Conservation (phyloP, 805 yeast genomes). For the Lachancea meyersii region DNA sequence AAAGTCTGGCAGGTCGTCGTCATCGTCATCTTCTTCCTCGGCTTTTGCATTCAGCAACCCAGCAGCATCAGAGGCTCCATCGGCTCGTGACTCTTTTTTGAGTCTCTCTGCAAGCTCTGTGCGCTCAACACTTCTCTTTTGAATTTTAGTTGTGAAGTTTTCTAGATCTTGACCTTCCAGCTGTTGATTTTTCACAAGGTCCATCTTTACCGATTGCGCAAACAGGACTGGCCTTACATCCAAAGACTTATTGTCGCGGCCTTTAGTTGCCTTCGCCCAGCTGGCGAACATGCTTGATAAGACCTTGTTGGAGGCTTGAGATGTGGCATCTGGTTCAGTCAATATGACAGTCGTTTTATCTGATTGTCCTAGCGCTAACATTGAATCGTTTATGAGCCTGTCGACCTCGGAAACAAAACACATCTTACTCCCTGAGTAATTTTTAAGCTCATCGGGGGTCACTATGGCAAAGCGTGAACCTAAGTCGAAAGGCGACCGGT, state of each 20-base stretch:
- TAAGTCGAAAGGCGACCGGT: conserved; percentile 66
- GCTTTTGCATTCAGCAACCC: conserved; percentile 16
- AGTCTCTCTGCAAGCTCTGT: conserved; percentile 30
- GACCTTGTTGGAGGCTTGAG: conserved; percentile 4
- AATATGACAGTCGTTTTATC: conserved; percentile 65
- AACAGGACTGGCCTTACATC: conserved; percentile 61
- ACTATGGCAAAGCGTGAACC: conserved; percentile 54
- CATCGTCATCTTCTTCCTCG: conserved; percentile 20
- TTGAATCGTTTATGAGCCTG: conserved; percentile 47
- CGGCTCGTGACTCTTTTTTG: conserved; percentile 28
- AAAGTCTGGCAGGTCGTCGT: conserved; percentile 28
- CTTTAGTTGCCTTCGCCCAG: conserved; percentile 45
- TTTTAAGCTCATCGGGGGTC: conserved; percentile 49
- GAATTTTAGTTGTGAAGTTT: conserved; percentile 42
- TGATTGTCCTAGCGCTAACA: conserved; percentile 51
- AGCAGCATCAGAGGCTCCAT: not conserved
- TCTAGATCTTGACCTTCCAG: conserved; percentile 46
- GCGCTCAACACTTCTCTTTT: conserved; percentile 39
- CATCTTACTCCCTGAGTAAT: conserved; percentile 64
- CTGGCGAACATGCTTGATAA: conserved; percentile 24
- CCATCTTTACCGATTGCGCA: conserved; percentile 39
- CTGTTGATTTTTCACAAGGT: conserved; percentile 41
- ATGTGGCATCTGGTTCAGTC: conserved; percentile 49
- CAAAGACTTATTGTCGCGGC: conserved; percentile 37
- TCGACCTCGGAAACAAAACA: conserved; percentile 73